These are phyloP conservation scores for Saccharata proteae DNA, from an alignment of 2,329 filamentous ascomycete genomes.

Conservation along the genomic window DNA sequence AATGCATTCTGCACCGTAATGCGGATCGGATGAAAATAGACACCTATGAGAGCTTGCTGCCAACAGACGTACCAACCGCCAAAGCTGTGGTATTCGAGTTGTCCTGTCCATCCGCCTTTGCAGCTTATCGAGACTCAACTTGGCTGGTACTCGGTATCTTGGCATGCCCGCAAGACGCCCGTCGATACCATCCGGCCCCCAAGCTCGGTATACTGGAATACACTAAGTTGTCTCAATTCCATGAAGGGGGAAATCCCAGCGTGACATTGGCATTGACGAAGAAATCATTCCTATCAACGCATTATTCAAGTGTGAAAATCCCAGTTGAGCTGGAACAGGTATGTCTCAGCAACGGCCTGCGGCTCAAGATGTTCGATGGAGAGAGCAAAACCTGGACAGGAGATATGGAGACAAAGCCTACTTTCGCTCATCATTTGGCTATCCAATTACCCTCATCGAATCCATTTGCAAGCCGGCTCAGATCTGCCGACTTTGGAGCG, in stretches of 20 bases:
- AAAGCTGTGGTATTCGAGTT: slow-evolving; percentile 43
- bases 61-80: slow-evolving; percentile 20
- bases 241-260: slow-evolving; percentile 3
- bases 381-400: slow-evolving; percentile 27
- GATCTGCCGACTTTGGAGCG: slow-evolving; percentile 16
- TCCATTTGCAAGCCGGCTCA: slow-evolving; percentile 22
- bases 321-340: slow-evolving; percentile 31
- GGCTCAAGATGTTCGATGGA: slow-evolving; percentile 37
- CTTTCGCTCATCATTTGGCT: slow-evolving; percentile 35
- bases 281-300: slow-evolving; percentile 37
- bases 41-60: slow-evolving; percentile 28
- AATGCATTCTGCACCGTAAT: too few relatives aligned
- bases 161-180: slow-evolving; percentile 14
- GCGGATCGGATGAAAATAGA: slow-evolving; percentile 6
- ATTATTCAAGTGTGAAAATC: slow-evolving; percentile 34
- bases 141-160: slow-evolving; percentile 35
- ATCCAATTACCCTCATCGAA: slow-evolving; percentile 27
- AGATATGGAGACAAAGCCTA: slow-evolving; percentile 18
- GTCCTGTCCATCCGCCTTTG: slow-evolving; percentile 30
- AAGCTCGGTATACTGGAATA: too few relatives aligned
- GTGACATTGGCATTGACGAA: slow-evolving; percentile 33
- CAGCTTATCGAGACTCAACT: slow-evolving; percentile 40
- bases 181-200: too few relatives aligned
- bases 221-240: slow-evolving; percentile 18
- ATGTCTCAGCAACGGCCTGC: slow-evolving; percentile 35